These are phyloP conservation scores for Thielaviopsis populi DNA, from an alignment of 2,329 filamentous ascomycete genomes.

Conservation along the genomic window DNA sequence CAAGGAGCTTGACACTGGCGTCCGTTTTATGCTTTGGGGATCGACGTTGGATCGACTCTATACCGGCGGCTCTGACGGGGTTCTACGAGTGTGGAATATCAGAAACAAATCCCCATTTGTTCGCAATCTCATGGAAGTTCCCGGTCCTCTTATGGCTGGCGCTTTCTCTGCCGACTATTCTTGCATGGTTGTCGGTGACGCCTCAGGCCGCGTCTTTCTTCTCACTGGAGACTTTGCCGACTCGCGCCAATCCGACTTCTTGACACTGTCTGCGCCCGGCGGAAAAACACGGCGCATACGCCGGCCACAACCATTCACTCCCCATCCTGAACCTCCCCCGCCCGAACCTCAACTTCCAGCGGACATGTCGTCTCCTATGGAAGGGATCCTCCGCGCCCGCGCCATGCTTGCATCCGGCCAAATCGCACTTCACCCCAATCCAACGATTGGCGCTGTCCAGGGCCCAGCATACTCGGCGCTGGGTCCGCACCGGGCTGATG, in stretches of 20 bases:
- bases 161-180: slow-evolving; percentile 42
- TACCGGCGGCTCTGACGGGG: slow-evolving; percentile 48
- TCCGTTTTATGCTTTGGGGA: slow-evolving; percentile 50
- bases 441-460: slow-evolving; percentile 39
- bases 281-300: slow-evolving; percentile 25
- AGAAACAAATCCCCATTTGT: slow-evolving; percentile 29
- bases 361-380: neutral
- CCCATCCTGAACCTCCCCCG: slow-evolving; percentile 35
- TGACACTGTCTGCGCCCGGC: slow-evolving; percentile 25
- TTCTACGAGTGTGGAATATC: slow-evolving; percentile 49
- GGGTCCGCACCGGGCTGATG: slow-evolving; percentile 33
- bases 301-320: slow-evolving; percentile 34
- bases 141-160: slow-evolving; percentile 42
- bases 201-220: slow-evolving; percentile 43
- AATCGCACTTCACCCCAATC: slow-evolving; percentile 31
- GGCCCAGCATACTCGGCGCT: slow-evolving; percentile 36
- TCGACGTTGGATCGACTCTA: slow-evolving; percentile 42
- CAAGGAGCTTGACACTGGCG: slow-evolving; percentile 43
- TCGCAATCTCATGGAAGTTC: slow-evolving; percentile 37
- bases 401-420: slow-evolving; percentile 28
- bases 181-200: slow-evolving; percentile 44
- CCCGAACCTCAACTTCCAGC: slow-evolving; percentile 20
- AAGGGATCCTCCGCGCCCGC: slow-evolving; percentile 22
- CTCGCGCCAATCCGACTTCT: slow-evolving; percentile 24
- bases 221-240: slow-evolving; percentile 35